Percentiles rank a stretch among this genome's conserved stretches.
Conservation (phyloP, 805 yeast genomes). For the Candida endomychidarum region DNA sequence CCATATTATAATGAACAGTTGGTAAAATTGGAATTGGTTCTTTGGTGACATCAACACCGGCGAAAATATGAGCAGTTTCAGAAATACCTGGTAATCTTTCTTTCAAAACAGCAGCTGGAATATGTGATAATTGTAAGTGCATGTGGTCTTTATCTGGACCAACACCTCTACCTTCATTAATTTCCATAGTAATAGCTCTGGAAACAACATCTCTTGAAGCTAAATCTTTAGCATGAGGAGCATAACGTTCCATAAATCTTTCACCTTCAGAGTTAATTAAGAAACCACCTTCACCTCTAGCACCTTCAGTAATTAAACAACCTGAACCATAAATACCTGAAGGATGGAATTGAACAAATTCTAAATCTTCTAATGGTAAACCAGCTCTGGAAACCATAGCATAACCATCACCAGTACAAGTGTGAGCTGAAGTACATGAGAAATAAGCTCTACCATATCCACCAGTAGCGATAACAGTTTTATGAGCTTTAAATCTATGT, state of each 20-base stretch:
- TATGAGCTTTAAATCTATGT: slow-evolving; percentile 96
- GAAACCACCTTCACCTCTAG: slow-evolving; percentile 99
- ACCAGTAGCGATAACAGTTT: slow-evolving; percentile 96
- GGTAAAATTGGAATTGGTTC: slow-evolving; percentile 99
- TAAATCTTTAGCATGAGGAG: slow-evolving; percentile 97
- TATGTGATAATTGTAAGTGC: slow-evolving; percentile 87
- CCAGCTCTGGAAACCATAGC: slow-evolving; percentile 99
- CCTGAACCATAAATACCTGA: slow-evolving; percentile 99
- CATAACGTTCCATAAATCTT: slow-evolving; percentile 99
- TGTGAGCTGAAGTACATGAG: slow-evolving; percentile 98
- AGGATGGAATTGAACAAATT: slow-evolving; percentile 98
- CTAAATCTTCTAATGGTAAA: slow-evolving; percentile 94
- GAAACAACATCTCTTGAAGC: slow-evolving; percentile 99
- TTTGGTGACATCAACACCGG: slow-evolving; percentile 99
- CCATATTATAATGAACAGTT: slow-evolving; percentile 99
- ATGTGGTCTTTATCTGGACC: slow-evolving; percentile 96
- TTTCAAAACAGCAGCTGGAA: slow-evolving; percentile 86
- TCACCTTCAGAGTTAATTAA: slow-evolving; percentile 96
- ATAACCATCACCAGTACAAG: slow-evolving; percentile 98
- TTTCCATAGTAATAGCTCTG: slow-evolving; percentile 97
- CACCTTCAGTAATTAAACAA: slow-evolving; percentile 98
- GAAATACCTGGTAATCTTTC: slow-evolving; percentile 99
- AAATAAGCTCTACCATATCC: slow-evolving; percentile 98
- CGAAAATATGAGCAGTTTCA: slow-evolving; percentile 96
- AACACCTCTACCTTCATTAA: slow-evolving; percentile 98